Evolutionary conservation across 2,329 filamentous ascomycete genomes (phyloP).

Genomic region (Alternaria sp.): DNA sequence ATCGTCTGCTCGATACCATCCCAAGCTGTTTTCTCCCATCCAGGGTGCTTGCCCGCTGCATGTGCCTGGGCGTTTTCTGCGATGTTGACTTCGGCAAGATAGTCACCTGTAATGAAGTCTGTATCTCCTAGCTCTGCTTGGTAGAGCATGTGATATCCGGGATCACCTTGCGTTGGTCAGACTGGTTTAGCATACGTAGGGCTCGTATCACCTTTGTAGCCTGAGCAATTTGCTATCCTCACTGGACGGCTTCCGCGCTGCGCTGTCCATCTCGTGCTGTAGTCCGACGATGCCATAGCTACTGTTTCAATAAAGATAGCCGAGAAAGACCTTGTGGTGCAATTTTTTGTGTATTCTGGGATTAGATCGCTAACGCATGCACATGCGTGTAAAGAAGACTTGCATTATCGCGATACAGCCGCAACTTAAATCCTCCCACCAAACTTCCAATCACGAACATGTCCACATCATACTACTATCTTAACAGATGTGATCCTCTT

Average conservation of each 20-base stretch:
- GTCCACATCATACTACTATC: not conserved
- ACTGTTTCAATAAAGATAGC: not conserved
- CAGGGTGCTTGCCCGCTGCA: conserved; percentile 50
- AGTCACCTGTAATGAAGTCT: conserved; percentile 53
- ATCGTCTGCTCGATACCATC: conserved; percentile 57
- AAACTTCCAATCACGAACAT: not conserved
- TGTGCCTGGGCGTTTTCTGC: conserved; percentile 55
- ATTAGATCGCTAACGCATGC: not conserved
- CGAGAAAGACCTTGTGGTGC: not conserved
- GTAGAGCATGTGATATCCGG: conserved; percentile 46
- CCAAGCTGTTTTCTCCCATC: conserved; percentile 58
- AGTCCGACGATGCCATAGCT: conserved; percentile 25
- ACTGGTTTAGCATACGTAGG: not conserved
- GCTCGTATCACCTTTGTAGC: conserved; percentile 34
- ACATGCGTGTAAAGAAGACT: not conserved
- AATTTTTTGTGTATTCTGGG: not conserved
- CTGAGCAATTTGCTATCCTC: conserved; percentile 49
- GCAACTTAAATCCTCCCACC: not conserved
- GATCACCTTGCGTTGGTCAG: conserved; percentile 36
- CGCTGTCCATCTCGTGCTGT: conserved; percentile 34
- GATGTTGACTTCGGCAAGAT: conserved; percentile 55
- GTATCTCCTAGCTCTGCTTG: conserved; percentile 46
- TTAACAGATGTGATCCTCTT: not conserved
- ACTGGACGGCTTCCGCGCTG: conserved; percentile 42
- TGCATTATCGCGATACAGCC: not conserved